Conservation (phyloP, 495 filamentous ascomycete genomes). For the Penicillium herquei region DNA sequence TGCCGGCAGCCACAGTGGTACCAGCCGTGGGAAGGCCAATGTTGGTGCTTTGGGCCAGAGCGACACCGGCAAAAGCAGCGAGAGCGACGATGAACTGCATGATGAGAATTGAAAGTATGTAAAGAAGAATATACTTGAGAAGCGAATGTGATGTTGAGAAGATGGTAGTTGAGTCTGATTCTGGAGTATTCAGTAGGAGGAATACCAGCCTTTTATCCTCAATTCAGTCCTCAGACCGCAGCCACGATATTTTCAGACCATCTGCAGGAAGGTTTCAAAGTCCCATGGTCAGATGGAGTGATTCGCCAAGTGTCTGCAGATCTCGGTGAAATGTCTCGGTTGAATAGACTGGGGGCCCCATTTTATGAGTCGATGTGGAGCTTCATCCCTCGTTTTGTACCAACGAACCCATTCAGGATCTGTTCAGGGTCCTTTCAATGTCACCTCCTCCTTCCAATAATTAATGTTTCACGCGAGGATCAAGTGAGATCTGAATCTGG, state of each 20-base stretch:
- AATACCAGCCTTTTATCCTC: conserved; percentile 4
- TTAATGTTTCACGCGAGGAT: conserved; percentile 8
- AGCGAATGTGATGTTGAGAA: not conserved
- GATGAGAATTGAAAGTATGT: not conserved
- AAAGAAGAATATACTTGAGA: not conserved
- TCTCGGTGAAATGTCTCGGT: conserved; percentile 15
- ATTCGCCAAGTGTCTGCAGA: conserved; percentile 22
- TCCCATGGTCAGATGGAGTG: conserved; percentile 5
- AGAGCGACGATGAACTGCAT: conserved; percentile 27
- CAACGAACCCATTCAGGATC: not conserved
- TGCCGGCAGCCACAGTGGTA: conserved; percentile 16
- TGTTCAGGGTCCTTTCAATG: not conserved
- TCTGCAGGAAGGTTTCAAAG: conserved; percentile 3
- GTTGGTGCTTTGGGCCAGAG: conserved; percentile 63
- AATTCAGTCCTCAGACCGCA: not conserved
- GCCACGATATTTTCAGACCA: not conserved
- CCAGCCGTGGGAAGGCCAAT: conserved; percentile 60
- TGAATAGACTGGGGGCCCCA: not conserved
- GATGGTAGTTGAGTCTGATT: not conserved
- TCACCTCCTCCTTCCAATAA: not conserved
- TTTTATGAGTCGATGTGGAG: conserved; percentile 9
- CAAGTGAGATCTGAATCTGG: too few relatives aligned
- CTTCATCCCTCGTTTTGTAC: not conserved
- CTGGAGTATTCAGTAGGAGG: not conserved
- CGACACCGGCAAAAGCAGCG: conserved; percentile 27